phyloP scores from a whole-genome alignment of 2,329 filamentous ascomycete species.

The Cadophora sp. region DNA sequence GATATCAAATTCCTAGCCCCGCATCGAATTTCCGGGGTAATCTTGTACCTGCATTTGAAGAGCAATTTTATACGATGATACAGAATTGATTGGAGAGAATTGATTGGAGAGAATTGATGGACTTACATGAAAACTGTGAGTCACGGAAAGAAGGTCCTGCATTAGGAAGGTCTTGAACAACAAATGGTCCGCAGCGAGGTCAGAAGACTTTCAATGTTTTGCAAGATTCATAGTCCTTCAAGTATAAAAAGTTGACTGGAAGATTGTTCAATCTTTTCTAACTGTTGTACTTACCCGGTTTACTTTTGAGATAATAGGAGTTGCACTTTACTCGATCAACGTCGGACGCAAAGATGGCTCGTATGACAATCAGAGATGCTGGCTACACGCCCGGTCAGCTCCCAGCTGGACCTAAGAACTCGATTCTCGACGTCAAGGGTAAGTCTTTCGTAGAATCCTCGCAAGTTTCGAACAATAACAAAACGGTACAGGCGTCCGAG shows the following conservation, averaged over 20 bases:
- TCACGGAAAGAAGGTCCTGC: neutral
- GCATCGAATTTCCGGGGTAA: neutral
- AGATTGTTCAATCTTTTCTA: too few species aligned
- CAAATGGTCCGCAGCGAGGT: neutral
- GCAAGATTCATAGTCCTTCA: too few species aligned
- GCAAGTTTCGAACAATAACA: neutral
- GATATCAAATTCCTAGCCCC: neutral
- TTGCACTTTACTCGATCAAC: neutral
- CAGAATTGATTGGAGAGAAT: too few species aligned
- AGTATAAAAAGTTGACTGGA: too few species aligned
- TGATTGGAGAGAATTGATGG: too few species aligned
- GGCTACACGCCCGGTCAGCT: slow-evolving; percentile 42
- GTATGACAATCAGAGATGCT: slow-evolving; percentile 40
- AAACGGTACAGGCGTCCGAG: slow-evolving; percentile 37
- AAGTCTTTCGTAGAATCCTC: neutral
- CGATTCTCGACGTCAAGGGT: slow-evolving; percentile 43
- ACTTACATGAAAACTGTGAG: neutral
- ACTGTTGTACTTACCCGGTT: too few species aligned
- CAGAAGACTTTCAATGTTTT: neutral
- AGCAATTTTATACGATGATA: too few species aligned
- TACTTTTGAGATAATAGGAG: too few species aligned
- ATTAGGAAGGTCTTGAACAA: neutral
- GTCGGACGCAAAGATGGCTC: slow-evolving; percentile 17
- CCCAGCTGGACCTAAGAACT: slow-evolving; percentile 41
- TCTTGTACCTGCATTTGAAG: neutral